Evolutionary conservation across 805 yeast genomes (phyloP), one percentile per base, ranked within the genome.

Genomic region (Starmera amethionina): DNA sequence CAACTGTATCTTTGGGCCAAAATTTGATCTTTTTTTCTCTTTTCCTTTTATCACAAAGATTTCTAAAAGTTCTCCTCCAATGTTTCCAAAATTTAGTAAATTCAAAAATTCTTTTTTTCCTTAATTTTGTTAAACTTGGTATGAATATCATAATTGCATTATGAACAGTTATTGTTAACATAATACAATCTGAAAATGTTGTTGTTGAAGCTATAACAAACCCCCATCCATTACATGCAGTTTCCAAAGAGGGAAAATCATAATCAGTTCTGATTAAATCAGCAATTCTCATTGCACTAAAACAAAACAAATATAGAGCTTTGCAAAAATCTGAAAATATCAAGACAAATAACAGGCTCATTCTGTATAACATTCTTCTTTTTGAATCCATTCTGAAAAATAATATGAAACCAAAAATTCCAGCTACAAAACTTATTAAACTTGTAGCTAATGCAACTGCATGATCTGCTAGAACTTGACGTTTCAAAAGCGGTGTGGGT

Each of bases 301-400:
- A 32, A 10, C 36, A 35, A 2, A 42, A 19, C 5, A 14, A 18
- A 14, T 22, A 39, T 3, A 42, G 4, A 1, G 55, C 52, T 35
- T 50, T 48, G n/a, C 41, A 6, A 30, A 35, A 51, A 41, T 52
- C 55, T 31, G 38, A 31, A 3, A 45, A 10, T 10, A 51, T 48
- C 14, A 52, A 36, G 2, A 28, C 13, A n/a, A 48, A 16, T 28
- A 52, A 40, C 27, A 52, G 35, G 16, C 46, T 44, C 6, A 52
- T 36, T 28, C 57, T 42, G 37, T 51, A 52, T 19, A 50, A 41
- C 38, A 51, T 35, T 30, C 54, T 35, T 31, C 50, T 37, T 14
- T 46, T 37, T 1, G 50, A 45, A 11, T 51, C 49, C 57, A 52
- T 51, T 16, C 49, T 30, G 3, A 47, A n/a, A 50, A 54, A 52